Conservation (phyloP, 305 asterid genomes). For the Salvia sclarea region DNA sequence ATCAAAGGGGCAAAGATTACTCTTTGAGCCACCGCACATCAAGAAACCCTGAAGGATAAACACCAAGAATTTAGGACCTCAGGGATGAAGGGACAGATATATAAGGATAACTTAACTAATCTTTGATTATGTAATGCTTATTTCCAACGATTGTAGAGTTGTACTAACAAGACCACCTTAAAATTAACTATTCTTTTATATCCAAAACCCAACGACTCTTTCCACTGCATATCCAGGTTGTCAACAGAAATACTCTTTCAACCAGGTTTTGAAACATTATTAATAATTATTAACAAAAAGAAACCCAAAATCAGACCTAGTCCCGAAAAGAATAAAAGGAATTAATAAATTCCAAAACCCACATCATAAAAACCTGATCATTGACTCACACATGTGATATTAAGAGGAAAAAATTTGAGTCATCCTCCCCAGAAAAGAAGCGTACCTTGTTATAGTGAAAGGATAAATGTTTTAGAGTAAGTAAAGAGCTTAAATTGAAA, state of each 20-base stretch:
- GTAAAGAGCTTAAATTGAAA: slow-evolving; percentile 14
- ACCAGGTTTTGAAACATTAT: no score
- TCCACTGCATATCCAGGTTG: slow-evolving; percentile 40
- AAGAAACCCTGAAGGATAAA: slow-evolving; percentile 4
- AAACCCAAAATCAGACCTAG: no score
- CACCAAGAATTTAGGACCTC: no score
- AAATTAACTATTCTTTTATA: no score
- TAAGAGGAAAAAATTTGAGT: background rate
- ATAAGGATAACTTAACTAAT: no score
- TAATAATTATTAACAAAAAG: slow-evolving; percentile 8
- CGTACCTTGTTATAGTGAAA: slow-evolving; percentile 33
- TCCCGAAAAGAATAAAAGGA: no score
- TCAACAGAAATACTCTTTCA: slow-evolving; percentile 26
- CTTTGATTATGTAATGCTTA: background rate
- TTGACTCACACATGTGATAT: no score
- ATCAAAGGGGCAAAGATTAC: slow-evolving; percentile 36
- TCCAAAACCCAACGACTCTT: slow-evolving; percentile 32
- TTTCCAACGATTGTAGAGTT: slow-evolving; percentile 13
- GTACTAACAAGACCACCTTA: background rate
- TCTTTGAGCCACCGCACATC: slow-evolving; percentile 52
- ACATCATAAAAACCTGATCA: background rate
- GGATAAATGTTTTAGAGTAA: slow-evolving; percentile 18
- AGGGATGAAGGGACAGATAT: no score
- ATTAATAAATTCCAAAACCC: no score
- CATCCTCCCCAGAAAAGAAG: background rate